Evolutionary conservation across 805 yeast species (phyloP).

Genomic region (Blastobotrys terrestris): DNA sequence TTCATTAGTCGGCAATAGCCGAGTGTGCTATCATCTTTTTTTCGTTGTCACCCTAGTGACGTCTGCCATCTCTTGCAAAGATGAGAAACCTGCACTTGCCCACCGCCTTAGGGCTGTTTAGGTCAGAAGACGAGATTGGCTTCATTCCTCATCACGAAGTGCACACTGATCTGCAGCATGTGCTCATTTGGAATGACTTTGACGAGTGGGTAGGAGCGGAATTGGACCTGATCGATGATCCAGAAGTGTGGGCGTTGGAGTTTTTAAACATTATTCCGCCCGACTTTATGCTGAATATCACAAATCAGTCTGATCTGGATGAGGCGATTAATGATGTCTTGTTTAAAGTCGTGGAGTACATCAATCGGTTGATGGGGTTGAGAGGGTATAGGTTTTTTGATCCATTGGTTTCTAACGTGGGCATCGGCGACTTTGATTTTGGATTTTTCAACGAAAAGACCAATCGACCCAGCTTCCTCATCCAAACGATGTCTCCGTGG

Average conservation of each 20-base stretch:
- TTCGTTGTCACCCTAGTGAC: background rate
- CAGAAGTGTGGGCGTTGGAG: background rate
- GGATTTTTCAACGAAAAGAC: background rate
- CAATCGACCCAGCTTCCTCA: background rate
- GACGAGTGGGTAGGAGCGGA: background rate
- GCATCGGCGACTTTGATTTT: constrained; percentile 1
- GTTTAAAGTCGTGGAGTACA: background rate
- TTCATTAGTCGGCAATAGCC: background rate
- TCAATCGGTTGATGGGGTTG: background rate
- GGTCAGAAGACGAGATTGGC: background rate
- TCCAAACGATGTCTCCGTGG: background rate
- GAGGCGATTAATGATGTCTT: background rate
- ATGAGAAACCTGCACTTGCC: background rate
- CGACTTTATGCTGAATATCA: background rate
- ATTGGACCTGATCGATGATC: background rate
- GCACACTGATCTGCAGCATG: background rate
- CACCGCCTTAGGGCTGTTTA: background rate
- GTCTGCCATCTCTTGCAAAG: background rate
- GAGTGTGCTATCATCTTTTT: background rate
- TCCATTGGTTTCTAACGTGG: background rate
- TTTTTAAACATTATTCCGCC: background rate
- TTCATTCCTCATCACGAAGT: background rate
- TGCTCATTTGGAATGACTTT: background rate
- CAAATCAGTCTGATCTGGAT: background rate
- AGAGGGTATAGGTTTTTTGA: background rate